Base-by-base conservation (phyloP, 495 filamentous ascomycete genomes). In the Durotheca rogersii region DNA sequence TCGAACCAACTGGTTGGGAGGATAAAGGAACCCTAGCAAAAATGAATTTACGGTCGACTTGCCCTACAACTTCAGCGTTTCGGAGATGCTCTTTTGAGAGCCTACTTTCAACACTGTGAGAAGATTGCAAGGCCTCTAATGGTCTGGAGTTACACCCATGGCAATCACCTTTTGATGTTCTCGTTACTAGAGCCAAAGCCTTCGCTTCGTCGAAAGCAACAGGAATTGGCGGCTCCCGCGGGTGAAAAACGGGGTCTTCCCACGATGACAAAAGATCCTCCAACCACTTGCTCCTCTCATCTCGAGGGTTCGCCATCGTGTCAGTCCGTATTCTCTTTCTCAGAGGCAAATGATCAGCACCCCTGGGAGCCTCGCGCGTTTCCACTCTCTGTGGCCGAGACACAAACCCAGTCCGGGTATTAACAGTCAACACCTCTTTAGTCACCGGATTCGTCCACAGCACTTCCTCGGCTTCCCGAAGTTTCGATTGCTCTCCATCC, bases 41-140 rank as follows among this genome's bases (percentile, higher is more conserved):
- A 33, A 98, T 89, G 62, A 91, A 98, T 66, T 98, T 98, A 12
- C 68, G 76, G 59, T 97, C 92, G 0, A 97, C 85, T 56, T 98
- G 93, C 0, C 81, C 78, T 27, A 98, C 78, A 4, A 96, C 71
- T 37, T 76, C 65, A 3, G 88, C 86, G 7, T 65, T 63, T 14
- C 64, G 64, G n/a, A 98, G 75, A 3, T 77, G 77, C 7, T 72
- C 49, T 53, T 85, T 91, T 1, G 81, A 87, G 5, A 98, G 67
- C 37, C 83, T 84, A 7, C 78, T 80, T 36, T 66, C 61, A 21
- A 67, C 51, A 6, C 53, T 47, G 27, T 51, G 35, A 35, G 39
- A 42, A 15, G 43, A 53, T 43, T 45, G 57, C 45, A 45, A 53
- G 54, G 10, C 47, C 35, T 48, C 31, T 21, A 36, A 59, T 47